Evolutionary conservation across 768 basidiomycete species (phyloP).

Genomic region (Vishniacozyma victoriae): DNA sequence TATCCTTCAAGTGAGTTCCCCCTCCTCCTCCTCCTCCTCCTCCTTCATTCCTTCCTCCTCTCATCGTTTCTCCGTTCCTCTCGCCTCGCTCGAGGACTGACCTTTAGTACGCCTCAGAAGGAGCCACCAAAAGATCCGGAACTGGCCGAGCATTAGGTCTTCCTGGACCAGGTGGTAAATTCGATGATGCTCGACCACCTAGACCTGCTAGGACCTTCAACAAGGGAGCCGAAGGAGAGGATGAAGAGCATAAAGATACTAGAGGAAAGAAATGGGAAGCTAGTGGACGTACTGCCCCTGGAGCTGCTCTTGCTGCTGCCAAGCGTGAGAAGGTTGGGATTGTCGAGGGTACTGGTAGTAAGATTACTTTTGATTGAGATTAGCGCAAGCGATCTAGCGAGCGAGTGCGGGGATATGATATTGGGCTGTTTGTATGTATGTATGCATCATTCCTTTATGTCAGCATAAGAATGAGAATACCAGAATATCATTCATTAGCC

Average conservation of each 20-base stretch:
- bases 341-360: slow-evolving; percentile 46
- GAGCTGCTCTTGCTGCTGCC: slow-evolving; percentile 50
- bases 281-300: slow-evolving; percentile 46
- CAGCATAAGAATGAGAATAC: too few species aligned
- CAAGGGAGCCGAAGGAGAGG: background rate
- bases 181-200: slow-evolving; percentile 1
- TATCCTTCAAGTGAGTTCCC: slow-evolving; percentile 53
- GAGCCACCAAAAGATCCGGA: slow-evolving; percentile 42
- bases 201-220: slow-evolving; percentile 6
- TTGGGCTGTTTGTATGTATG: too few species aligned
- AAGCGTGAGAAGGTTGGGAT: slow-evolving; percentile 50
- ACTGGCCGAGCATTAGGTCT: background rate
- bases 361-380: slow-evolving; percentile 51
- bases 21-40: background rate
- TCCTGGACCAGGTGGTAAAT: background rate
- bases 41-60: background rate
- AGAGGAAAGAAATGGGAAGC: slow-evolving; percentile 47
- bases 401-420: too few species aligned
- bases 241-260: slow-evolving; percentile 21
- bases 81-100: too few species aligned
- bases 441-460: too few species aligned
- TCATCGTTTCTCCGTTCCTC: background rate
- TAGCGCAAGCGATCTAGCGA: too few species aligned
- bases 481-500: too few species aligned
- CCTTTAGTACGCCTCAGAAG: slow-evolving; percentile 45